Evolutionary conservation across 2,329 filamentous ascomycete genomes (phyloP), one percentile per base, ranked within the genome.

Genomic region (Talaromyces sp.): DNA sequence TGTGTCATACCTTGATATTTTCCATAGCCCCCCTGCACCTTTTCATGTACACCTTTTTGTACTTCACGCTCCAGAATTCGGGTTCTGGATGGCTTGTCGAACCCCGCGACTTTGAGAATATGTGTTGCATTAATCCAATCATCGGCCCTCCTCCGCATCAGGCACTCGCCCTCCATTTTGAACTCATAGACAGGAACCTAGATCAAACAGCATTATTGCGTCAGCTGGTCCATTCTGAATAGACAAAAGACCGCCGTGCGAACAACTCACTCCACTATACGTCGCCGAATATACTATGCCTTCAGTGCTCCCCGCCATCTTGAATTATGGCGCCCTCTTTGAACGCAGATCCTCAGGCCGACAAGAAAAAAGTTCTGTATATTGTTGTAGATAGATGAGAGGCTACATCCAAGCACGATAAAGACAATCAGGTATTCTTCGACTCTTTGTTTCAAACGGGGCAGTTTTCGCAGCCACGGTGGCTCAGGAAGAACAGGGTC

Each of bases 91-190:
- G 95, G 95, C 79, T 99, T 99, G 79, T 99, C 95, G 74, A 97
- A 97, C 64, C 94, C 94, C 68, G 95, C 95, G 47, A 96, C 92
- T 76, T 99, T 99, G 58, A 99, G 82, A 66, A 99, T 98, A 75
- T 99, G 95, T 62, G 95, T 99, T n/a, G 95, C 95, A 83, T 99
- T 99, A 81, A 99, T 95, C 93, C 94, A 99, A 79, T 98, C 88
- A 78, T 99, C 95, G 62, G 88, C 86, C 66, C 94, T 88, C 60
- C 95, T 88, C 77, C 95, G 90, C 95, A 99, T 99, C 69, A 98
- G 91, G 91, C 97, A 92, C 75, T 96, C 92, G 70, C 83, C 84
- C 41, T 89, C 92, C 72, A 96, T 89, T 76, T 96, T 93, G 79
- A 88, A 95, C 76, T 98, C 95, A 76, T 95, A 97, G 11, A 98